Evolutionary conservation across 306 rosid genomes (phyloP), one percentile per base, ranked within the genome.

Genomic region (Canavalia ensiformis): DNA sequence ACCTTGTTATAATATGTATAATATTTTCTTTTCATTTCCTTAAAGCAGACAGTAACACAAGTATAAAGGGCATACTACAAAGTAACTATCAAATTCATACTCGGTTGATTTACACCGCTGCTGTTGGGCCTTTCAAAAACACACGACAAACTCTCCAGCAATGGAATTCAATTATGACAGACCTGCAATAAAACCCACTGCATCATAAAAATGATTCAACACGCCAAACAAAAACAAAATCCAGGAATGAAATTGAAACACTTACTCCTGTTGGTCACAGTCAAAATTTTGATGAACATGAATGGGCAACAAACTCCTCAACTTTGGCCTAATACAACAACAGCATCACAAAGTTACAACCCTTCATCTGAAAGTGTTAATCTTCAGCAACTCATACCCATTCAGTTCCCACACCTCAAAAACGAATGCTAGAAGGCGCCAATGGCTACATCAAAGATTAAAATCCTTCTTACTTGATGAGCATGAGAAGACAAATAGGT

Each of bases 231-330:
- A 25, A 60, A 18, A 18, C 12, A 62, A 42, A 50, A 65, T 18
- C 50, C n/a, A 34, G 52, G 34, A 42, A 18, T 18, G 18, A 28
- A 67, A 67, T 3, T 1, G 6, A 41, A 65, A 18, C 25, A 44
- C 54, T 67, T 9, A 44, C 37, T 1, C 9, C 55, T 68, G 13
- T 68, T 45, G 55, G 25, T 9, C 37, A 44, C 37, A 8, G 73
- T 67, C 28, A 18, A 42, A 44, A 67, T 67, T 18, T 65, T 66
- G 72, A 41, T 3, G 31, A 25, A 67, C 5, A 28, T 1, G 0
- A 66, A 67, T 30, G 4, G 25, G 12, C 52, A 41, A 66, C 72
- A 66, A 66, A 64, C 69, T 64, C 69, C n/a, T 35, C 29, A 35
- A 10, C 47, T 64, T 28, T 13, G 5, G 69, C 69, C 30, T 39